Evolutionary conservation across 2,329 filamentous ascomycete genomes (phyloP), one percentile per base, ranked within the genome.

Genomic region (Fusarium sp.): DNA sequence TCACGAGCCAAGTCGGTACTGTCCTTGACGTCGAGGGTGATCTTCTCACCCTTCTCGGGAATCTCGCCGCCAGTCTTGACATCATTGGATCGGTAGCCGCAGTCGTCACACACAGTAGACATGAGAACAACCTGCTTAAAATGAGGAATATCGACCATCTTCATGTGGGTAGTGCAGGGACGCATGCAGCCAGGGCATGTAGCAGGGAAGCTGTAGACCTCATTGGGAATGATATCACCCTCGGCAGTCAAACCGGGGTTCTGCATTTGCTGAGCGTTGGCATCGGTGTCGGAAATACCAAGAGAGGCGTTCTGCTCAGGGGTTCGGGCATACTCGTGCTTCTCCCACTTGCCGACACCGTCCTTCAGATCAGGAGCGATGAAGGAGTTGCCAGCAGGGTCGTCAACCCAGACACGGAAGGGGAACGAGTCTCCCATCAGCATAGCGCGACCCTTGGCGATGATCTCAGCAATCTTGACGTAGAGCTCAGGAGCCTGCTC

Each of bases 111-210:
- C 30, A 93, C 90, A 3, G 95, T 98, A 72, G 91, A 94, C 92
- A 97, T 98, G 74, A 99, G 86, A 40, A 97, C 90, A 4, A 99
- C 96, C 77, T 98, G 93, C 82, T 97, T 97, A 84, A 99, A 99
- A 82, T 97, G 92, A 1, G 96, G 96, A 67, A 99, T 97, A 75
- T 97, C 93, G 59, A 98, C 93, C 91, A 97, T 97, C 84, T 97
- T 97, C 93, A 97, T 97, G 80, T 97, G 94, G 11, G 97, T 97
- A 6, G 89, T 89, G 81, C 94, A 97, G 6, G 89, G 83, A 80
- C 92, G 92, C 76, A 90, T 90, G 84, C 96, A 99, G 65, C 93
- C 95, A 1, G 96, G 96, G 79, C 96, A 99, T 60, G 89, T 92
- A 8, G 94, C 91, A 4, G 95, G 95, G 82, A 99, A 96, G 62